Conservation (phyloP, 208 protist species). For the Balamuthia mandrillaris region DNA sequence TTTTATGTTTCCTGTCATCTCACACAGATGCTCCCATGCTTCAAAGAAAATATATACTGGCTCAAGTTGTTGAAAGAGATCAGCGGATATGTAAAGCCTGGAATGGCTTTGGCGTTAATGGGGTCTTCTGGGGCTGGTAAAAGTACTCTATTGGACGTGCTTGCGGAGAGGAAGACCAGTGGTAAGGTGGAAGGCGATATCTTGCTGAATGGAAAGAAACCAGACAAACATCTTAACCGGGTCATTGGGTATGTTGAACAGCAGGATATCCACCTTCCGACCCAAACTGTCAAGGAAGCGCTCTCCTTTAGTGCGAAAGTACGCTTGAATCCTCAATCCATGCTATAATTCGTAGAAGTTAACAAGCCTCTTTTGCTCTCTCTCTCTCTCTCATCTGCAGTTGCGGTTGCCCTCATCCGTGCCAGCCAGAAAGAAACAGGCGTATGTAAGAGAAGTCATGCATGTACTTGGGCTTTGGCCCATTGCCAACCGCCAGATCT, state of each 20-base stretch:
- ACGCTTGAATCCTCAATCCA: too few relatives aligned
- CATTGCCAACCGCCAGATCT: too few relatives aligned
- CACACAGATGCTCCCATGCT: too few relatives aligned
- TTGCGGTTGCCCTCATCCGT: too few relatives aligned
- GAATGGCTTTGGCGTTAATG: conserved; percentile 58
- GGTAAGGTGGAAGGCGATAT: conserved; percentile 54
- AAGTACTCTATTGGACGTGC: conserved; percentile 54
- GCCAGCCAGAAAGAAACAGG: too few relatives aligned
- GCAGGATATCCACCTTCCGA: conserved; percentile 48
- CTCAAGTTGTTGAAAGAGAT: conserved; percentile 44
- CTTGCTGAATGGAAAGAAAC: conserved; percentile 45
- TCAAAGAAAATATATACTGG: too few relatives aligned
- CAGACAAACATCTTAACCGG: conserved; percentile 40
- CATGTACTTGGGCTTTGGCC: too few relatives aligned
- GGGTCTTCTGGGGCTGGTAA: conserved; percentile 61
- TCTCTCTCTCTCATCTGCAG: too few relatives aligned
- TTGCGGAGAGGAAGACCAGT: conserved; percentile 51
- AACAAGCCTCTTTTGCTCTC: not conserved
- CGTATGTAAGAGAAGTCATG: too few relatives aligned
- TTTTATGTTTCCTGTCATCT: too few relatives aligned
- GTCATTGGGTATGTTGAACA: conserved; percentile 59
- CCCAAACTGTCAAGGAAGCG: conserved; percentile 51
- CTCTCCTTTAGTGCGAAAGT: conserved; percentile 25
- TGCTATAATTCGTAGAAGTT: not conserved
- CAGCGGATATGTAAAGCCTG: conserved; percentile 61